Percentiles rank a stretch among this genome's conserved stretches.
phyloP scores from a whole-genome alignment of 495 filamentous ascomycete species.

The Cercophora scortea region DNA sequence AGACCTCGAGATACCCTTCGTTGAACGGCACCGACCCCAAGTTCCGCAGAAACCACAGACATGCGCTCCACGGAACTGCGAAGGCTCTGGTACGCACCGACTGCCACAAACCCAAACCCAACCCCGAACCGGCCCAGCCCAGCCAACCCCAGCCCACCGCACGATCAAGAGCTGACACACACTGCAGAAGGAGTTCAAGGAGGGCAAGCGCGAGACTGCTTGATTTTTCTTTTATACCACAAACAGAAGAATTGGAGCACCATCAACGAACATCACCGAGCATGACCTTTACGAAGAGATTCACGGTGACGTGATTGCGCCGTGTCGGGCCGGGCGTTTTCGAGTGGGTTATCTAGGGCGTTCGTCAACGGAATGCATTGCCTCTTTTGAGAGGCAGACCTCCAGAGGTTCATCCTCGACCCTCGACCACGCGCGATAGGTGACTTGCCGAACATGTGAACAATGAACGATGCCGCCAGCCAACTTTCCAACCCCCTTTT shows the following conservation, averaged over 20 bases:
- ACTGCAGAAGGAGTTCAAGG: constrained; percentile 89
- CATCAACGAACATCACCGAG: constrained; percentile 1
- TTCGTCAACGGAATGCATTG: constrained; percentile 24
- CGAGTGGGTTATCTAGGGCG: constrained; percentile 27
- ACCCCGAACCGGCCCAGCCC: not conserved
- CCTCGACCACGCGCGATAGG: no score
- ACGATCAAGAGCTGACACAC: constrained; percentile 32
- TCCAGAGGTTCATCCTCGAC: not conserved
- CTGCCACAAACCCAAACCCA: not conserved
- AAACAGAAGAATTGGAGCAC: constrained; percentile 11
- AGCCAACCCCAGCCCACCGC: not conserved
- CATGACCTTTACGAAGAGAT: constrained; percentile 26
- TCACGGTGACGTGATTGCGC: constrained; percentile 16
- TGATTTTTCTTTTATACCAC: constrained; percentile 42
- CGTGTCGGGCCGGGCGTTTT: constrained; percentile 23
- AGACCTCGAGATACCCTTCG: constrained; percentile 97
- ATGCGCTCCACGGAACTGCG: constrained; percentile 97
- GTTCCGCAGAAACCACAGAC: constrained; percentile 98
- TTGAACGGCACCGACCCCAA: constrained; percentile 98
- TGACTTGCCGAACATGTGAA: not conserved
- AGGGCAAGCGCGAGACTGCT: constrained; percentile 90
- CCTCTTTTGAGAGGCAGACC: constrained; percentile 14
- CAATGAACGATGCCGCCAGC: no score
- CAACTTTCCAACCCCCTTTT: no score
- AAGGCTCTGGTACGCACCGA: constrained; percentile 80